Evolutionary conservation across 2,329 filamentous ascomycete genomes (phyloP).

Genomic region (Nannizzia gypsea): DNA sequence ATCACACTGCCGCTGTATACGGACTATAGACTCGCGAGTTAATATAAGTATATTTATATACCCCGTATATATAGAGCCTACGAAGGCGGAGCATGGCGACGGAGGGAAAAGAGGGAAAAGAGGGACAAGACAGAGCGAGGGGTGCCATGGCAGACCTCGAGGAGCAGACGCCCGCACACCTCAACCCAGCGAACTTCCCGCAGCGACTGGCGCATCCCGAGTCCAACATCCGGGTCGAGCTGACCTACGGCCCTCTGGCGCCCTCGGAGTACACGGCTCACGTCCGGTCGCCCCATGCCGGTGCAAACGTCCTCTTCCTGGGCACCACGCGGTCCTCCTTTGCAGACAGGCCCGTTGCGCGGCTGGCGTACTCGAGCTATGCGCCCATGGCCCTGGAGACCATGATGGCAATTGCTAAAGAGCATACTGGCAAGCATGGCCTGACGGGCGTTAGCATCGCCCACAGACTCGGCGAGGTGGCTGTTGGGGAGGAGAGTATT

Average conservation of each 20-base stretch:
- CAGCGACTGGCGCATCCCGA: constrained; percentile 32
- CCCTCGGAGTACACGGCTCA: constrained; percentile 24
- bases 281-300: constrained; percentile 32
- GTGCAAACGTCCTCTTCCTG: constrained; percentile 37
- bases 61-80: no score
- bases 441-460: constrained; percentile 66
- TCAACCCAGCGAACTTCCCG: constrained; percentile 20
- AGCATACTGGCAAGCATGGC: constrained; percentile 45
- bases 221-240: constrained; percentile 32
- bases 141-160: neutral
- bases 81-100: no score
- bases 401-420: constrained; percentile 27
- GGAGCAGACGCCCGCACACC: constrained; percentile 9
- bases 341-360: constrained; percentile 29
- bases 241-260: constrained; percentile 32
- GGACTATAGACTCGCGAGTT: neutral
- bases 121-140: no score
- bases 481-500: constrained; percentile 87
- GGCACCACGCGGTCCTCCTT: constrained; percentile 37
- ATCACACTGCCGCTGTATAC: neutral
- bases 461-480: constrained; percentile 74
- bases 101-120: no score
- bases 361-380: constrained; percentile 36
- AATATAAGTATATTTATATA: no score
- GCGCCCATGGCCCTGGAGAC: constrained; percentile 33